Percentiles rank a stretch among this genome's conserved stretches.
Conservation (phyloP, 371 early-diverging fungal genomes). For the Sanchytrium tribonematis region DNA sequence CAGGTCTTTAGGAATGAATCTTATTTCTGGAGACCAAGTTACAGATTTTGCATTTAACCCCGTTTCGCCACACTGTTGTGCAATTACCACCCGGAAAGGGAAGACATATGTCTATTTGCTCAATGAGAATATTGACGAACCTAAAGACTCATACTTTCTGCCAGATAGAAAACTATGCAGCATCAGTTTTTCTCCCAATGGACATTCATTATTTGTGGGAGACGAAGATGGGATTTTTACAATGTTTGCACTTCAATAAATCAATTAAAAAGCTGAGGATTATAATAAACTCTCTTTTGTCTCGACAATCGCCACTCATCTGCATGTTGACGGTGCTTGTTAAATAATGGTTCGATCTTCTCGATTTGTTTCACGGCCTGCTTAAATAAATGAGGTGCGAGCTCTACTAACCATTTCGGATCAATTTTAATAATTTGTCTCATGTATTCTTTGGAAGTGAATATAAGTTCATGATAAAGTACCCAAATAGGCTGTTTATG, state of each 20-base stretch:
- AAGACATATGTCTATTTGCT: background rate
- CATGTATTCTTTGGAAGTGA: constrained; percentile 81
- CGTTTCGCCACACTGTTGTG: background rate
- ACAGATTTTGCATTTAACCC: background rate
- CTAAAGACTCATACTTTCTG: background rate
- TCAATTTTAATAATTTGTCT: constrained; percentile 74
- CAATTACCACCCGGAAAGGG: background rate
- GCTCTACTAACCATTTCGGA: constrained; percentile 60
- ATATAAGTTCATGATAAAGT: constrained; percentile 67
- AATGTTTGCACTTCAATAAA: background rate
- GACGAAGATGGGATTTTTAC: background rate
- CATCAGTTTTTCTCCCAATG: background rate
- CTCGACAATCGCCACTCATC: background rate
- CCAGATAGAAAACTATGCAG: background rate
- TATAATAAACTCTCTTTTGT: background rate
- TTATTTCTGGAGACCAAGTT: background rate
- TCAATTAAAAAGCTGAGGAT: background rate
- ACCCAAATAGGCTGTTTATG: constrained; percentile 83
- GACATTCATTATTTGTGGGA: background rate
- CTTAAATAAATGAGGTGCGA: background rate
- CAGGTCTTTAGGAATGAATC: background rate
- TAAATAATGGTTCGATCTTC: background rate
- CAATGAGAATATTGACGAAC: background rate
- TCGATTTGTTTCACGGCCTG: background rate
- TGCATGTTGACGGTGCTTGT: background rate